These are phyloP conservation scores for Posidonia oceanica DNA, from an alignment of 116 monocot genomes.

Conservation along the genomic window DNA sequence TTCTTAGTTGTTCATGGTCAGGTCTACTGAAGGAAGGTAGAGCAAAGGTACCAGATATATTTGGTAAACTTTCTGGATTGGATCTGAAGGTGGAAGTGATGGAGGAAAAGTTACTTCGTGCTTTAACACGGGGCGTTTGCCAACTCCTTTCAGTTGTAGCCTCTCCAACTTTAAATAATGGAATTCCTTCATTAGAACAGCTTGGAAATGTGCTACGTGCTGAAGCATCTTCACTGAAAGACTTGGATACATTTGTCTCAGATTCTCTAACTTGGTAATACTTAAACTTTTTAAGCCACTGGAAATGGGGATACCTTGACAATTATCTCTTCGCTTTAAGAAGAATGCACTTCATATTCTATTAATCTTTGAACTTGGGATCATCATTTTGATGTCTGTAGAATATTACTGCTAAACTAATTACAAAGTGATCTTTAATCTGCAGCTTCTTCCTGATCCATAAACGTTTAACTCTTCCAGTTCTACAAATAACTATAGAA, in stretches of 20 bases:
- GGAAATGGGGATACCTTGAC: neutral
- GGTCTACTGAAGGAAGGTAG: conserved; percentile 63
- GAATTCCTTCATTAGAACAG: conserved; percentile 73
- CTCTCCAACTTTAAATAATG: conserved; percentile 51
- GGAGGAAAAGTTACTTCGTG: conserved; percentile 92
- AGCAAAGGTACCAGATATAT: conserved; percentile 81
- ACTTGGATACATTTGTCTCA: conserved; percentile 46
- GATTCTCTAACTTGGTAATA: conserved; percentile 66
- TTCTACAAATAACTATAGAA: conserved; percentile 51
- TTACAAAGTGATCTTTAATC: neutral
- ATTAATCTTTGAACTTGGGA: no score
- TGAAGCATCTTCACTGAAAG: conserved; percentile 39
- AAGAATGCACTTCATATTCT: no score
- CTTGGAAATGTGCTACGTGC: conserved; percentile 47
- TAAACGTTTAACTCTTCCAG: conserved; percentile 51
- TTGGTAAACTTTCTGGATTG: conserved; percentile 66
- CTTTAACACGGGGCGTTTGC: conserved; percentile 79
- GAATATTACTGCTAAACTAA: neutral
- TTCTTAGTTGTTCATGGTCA: conserved; percentile 77
- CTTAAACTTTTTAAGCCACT: neutral
- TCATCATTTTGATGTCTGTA: neutral
- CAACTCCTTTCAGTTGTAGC: conserved; percentile 62
- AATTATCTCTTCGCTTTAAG: neutral
- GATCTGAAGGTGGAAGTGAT: conserved; percentile 94
- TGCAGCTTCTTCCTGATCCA: conserved; percentile 75